Conservation (phyloP, 2,329 filamentous ascomycete species). For the Fusarium anthophilum region DNA sequence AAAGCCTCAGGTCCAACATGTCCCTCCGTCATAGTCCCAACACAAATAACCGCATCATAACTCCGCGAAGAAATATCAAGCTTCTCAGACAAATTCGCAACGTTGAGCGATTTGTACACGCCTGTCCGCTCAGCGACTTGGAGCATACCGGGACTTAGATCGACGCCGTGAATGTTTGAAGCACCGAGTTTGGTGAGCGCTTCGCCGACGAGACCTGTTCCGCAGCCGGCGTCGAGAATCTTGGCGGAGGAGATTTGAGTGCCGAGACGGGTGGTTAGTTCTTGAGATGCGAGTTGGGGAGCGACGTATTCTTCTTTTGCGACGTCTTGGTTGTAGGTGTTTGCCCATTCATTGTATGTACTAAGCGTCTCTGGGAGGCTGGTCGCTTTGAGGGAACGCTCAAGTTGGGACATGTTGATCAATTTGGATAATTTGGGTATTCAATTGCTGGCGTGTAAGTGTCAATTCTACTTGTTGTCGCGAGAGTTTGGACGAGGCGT, state of each 20-base stretch:
- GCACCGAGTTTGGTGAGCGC: conserved; percentile 52
- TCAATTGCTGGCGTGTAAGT: accelerated
- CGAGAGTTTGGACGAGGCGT: accelerated
- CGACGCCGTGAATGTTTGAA: conserved; percentile 56
- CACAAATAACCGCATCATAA: conserved; percentile 60
- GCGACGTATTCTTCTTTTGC: conserved; percentile 51
- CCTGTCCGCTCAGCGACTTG: conserved; percentile 54
- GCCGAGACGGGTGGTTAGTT: conserved; percentile 39
- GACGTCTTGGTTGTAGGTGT: conserved; percentile 41
- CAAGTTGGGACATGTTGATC: conserved; percentile 1
- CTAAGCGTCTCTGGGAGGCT: conserved; percentile 3
- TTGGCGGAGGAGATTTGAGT: background rate
- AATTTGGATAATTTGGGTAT: accelerated
- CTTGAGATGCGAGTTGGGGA: conserved; percentile 47
- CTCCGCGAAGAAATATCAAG: conserved; percentile 48
- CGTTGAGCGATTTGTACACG: conserved; percentile 52
- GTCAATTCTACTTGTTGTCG: too few species aligned
- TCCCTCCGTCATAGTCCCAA: conserved; percentile 61
- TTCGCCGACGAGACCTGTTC: conserved; percentile 59
- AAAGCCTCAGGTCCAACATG: conserved; percentile 59
- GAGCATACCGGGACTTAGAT: conserved; percentile 61
- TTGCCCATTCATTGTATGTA: conserved; percentile 43
- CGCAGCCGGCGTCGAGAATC: conserved; percentile 62
- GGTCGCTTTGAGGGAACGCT: conserved; percentile 12
- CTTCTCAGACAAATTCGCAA: conserved; percentile 54